phyloP scores from a whole-genome alignment of 306 rosid genomes.

The Lathyrus tuberosus region DNA sequence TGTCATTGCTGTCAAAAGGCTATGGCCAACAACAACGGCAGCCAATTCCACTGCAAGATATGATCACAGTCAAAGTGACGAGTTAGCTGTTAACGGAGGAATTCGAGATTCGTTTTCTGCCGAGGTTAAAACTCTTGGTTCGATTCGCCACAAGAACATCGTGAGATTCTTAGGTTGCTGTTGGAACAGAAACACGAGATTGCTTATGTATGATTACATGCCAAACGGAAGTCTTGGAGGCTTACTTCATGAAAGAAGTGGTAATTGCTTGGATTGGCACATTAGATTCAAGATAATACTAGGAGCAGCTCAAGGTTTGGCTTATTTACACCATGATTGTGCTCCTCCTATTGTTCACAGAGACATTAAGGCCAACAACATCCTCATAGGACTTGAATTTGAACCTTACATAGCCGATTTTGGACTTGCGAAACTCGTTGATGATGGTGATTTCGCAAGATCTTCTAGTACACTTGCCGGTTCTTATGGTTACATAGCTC shows the following conservation, averaged over 20 bases:
- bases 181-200: conserved; percentile 67
- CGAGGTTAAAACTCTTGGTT: conserved; percentile 83
- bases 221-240: conserved; percentile 62
- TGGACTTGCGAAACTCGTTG: conserved; percentile 90
- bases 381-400: conserved; percentile 81
- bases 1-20: conserved; percentile 81
- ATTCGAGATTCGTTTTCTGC: conserved; percentile 86
- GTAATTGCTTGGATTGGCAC: conserved; percentile 80
- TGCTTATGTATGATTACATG: conserved; percentile 66
- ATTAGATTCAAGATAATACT: conserved; percentile 66
- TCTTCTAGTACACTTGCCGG: conserved; percentile 86
- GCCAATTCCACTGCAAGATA: conserved; percentile 44
- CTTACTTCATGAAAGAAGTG: conserved; percentile 66
- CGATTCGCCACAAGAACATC: conserved; percentile 88
- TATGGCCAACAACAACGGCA: conserved; percentile 72
- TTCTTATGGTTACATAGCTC: conserved; percentile 95
- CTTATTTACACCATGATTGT: conserved; percentile 90
- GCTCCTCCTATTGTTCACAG: conserved; percentile 75
- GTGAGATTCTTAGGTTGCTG: conserved; percentile 90
- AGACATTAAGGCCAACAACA: conserved; percentile 55
- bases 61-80: conserved; percentile 46
- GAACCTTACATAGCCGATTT: conserved; percentile 91
- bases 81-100: conserved; percentile 51
- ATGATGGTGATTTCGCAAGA: conserved; percentile 68
- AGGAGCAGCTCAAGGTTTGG: conserved; percentile 90